A percentile compares a stretch with the other conserved stretches of the same genome.
These are phyloP conservation scores for Tulasnella sp. DNA, from an alignment of 768 basidiomycete genomes.

Conservation along the genomic window DNA sequence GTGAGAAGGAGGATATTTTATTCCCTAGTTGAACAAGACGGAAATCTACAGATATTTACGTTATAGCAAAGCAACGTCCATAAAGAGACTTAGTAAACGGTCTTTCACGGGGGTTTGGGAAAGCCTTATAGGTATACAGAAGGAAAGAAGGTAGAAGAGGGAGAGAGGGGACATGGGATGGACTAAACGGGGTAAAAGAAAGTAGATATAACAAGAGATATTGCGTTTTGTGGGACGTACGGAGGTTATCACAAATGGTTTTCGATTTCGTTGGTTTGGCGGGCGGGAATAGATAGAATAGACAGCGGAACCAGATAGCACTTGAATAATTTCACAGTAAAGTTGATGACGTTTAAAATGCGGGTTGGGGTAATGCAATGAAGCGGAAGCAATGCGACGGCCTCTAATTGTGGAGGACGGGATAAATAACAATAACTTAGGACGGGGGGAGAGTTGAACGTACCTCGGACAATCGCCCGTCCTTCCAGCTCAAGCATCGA, in stretches of 20 bases:
- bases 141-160: background rate
- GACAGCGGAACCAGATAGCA: background rate
- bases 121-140: slow-evolving; percentile 4
- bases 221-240: slow-evolving; percentile 11
- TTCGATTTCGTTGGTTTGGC: slow-evolving; percentile 4
- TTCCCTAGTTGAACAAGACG: slow-evolving; percentile 7
- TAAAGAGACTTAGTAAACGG: slow-evolving; percentile 1
- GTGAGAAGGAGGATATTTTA: background rate
- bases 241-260: background rate
- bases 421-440: background rate
- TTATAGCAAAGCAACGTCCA: slow-evolving; percentile 3
- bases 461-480: background rate
- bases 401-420: background rate
- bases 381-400: background rate
- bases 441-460: background rate
- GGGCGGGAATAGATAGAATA: slow-evolving; percentile 15
- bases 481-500: slow-evolving; percentile 11
- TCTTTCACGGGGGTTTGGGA: background rate
- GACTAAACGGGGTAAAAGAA: background rate
- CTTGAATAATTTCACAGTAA: slow-evolving; percentile 12
- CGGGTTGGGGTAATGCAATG: background rate
- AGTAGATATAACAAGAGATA: slow-evolving; percentile 17
- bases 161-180: slow-evolving; percentile 13
- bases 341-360: slow-evolving; percentile 8
- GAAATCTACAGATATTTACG: slow-evolving; percentile 8